These are phyloP conservation scores for Licmophora abbreviata DNA, from an alignment of 108 stramenopile species.

Conservation along the genomic window DNA sequence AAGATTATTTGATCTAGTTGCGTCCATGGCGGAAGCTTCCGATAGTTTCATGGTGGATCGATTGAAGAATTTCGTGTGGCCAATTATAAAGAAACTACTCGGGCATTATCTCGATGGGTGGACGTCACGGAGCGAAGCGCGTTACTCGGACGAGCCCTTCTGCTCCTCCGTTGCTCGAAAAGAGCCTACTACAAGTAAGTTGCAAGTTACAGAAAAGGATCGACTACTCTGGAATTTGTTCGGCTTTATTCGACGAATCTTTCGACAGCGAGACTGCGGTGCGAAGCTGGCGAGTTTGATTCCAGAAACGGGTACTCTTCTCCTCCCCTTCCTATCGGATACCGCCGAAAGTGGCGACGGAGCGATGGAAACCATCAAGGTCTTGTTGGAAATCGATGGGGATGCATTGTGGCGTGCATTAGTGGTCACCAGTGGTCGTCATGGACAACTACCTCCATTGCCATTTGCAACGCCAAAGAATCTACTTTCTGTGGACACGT, in stretches of 20 bases:
- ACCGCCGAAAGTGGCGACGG: slow-evolving; percentile 12
- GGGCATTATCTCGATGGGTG: slow-evolving; percentile 10
- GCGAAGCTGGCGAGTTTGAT: slow-evolving; percentile 13
- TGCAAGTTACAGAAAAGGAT: background rate
- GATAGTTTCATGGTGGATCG: slow-evolving; percentile 32
- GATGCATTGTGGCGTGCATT: slow-evolving; percentile 29
- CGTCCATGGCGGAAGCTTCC: slow-evolving; percentile 5
- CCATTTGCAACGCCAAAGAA: slow-evolving; percentile 1
- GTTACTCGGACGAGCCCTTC: background rate
- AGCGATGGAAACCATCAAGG: slow-evolving; percentile 20
- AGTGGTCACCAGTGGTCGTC: slow-evolving; percentile 11
- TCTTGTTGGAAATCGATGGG: slow-evolving; percentile 25
- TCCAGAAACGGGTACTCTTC: slow-evolving; percentile 23
- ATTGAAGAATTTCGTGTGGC: slow-evolving; percentile 31
- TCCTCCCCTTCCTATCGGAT: slow-evolving; percentile 24
- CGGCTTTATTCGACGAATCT: background rate
- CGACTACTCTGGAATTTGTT: background rate
- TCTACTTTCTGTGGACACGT: background rate
- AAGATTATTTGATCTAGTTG: slow-evolving; percentile 6
- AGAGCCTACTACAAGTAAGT: background rate
- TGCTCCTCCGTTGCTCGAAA: too few relatives aligned
- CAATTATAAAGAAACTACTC: slow-evolving; percentile 21
- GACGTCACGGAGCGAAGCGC: too few relatives aligned
- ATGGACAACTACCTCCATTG: slow-evolving; percentile 20
- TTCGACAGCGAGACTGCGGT: background rate